Evolutionary conservation across 768 basidiomycete genomes (phyloP), one percentile per base, ranked within the genome.

Genomic region (Sarcodon sp.): DNA sequence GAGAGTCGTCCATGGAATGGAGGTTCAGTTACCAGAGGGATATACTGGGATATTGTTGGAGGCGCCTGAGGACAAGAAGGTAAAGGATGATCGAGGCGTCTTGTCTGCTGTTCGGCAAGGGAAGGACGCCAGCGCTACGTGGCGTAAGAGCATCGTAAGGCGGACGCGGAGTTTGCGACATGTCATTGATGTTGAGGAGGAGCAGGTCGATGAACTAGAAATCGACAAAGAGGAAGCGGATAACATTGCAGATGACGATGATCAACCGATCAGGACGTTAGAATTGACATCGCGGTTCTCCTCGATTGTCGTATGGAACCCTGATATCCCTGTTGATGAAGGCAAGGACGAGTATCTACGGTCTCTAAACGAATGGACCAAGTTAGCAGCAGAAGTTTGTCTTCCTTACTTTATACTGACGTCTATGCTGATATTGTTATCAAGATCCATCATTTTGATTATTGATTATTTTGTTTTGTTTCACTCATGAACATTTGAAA

Each of bases 291-390:
- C 74, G 0, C 69, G 67, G 43, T 90, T 90, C 57, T 67, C 72
- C 3, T 77, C 76, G 1, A 76, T 90, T 53, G 73, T 75, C n/a
- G 58, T 90, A 18, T 90, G 87, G 87, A 69, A 79, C 50, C 73
- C 81, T 4, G 88, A 90, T 61, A 71, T 74, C 16, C 75, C 77
- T 0, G 76, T 84, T 1, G 80, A 88, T 51, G 79, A 78, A 46
- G 75, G 71, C 3, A 69, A 64, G 36, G 87, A 90, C 56, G 85
- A 87, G 55, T 90, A 89, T 59, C 61, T 72, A 43, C 70, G 83
- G 12, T 65, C 80, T 3, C 57, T 90, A 51, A 69, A 64, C 0
- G 87, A 90, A 59, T 90, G 88, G 87, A 76, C 76, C 35, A 65
- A 53, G 16, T 63, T 89, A 27, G 72, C 83, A 11, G 63, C 69